phyloP scores from a whole-genome alignment of 108 stramenopile species.

The Heterococcus sp. region DNA sequence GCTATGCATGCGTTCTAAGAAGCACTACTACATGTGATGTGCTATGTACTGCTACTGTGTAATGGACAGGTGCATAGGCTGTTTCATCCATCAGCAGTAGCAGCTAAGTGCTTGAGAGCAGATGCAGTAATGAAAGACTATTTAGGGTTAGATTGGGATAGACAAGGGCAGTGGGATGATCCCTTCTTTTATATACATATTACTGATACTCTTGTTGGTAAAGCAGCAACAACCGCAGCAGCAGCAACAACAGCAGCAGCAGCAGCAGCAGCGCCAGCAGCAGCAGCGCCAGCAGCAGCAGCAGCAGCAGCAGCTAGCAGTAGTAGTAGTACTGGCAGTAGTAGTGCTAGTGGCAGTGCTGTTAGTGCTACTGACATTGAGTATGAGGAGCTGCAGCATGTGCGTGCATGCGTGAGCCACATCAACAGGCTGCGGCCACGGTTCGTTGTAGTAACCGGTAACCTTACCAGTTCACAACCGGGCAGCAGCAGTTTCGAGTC shows the following conservation, averaged over 20 bases:
- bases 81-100: conserved; percentile 22
- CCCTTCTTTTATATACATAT: conserved; percentile 30
- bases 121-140: conserved; percentile 29
- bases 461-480: conserved; percentile 20
- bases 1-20: no score
- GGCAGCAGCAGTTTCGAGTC: neutral
- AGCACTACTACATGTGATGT: no score
- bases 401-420: neutral
- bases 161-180: conserved; percentile 33
- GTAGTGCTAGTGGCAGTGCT: neutral
- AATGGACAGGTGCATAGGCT: conserved; percentile 26
- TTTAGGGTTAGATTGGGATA: conserved; percentile 28
- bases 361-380: neutral
- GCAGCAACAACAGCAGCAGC: no score
- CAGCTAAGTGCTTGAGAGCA: conserved; percentile 24
- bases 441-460: conserved; percentile 37
- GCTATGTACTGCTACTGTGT: no score
- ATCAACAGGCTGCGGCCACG: conserved; percentile 37
- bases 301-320: no score
- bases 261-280: no score
- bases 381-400: neutral
- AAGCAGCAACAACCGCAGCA: no score
- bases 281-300: no score
- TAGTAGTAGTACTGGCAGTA: no score
- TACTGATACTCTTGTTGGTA: conserved; percentile 16